phyloP scores from a whole-genome alignment of 257 asterid genomes.

The Ophiorrhiza pumila region DNA sequence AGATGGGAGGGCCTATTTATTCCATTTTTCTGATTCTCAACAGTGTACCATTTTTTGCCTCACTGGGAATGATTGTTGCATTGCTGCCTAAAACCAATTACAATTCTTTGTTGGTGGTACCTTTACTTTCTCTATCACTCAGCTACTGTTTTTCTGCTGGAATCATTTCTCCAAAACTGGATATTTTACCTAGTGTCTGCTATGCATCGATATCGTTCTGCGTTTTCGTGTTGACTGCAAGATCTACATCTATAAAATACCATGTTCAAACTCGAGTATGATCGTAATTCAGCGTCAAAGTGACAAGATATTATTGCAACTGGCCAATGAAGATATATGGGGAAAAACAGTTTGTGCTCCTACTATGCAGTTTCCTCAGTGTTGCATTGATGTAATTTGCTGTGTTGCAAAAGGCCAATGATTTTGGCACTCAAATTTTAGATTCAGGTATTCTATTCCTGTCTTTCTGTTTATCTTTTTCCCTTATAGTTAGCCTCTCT shows the following conservation, averaged over 20 bases:
- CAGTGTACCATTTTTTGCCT: neutral
- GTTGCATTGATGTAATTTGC: too few relatives aligned
- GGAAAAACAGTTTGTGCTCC: too few relatives aligned
- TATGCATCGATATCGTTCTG: too few relatives aligned
- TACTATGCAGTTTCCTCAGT: too few relatives aligned
- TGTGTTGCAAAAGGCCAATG: too few relatives aligned
- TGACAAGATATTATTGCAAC: too few relatives aligned
- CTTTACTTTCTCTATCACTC: neutral
- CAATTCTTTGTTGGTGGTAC: neutral
- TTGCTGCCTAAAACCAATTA: conserved; percentile 1
- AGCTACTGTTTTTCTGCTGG: neutral
- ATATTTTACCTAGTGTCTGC: too few relatives aligned
- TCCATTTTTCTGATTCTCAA: neutral
- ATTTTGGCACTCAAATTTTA: too few relatives aligned
- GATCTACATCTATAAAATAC: neutral
- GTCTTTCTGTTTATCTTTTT: too few relatives aligned
- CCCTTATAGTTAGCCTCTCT: too few relatives aligned
- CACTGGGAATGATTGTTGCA: neutral
- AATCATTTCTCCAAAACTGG: neutral
- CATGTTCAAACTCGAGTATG: neutral
- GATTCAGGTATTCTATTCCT: neutral
- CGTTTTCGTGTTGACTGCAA: neutral
- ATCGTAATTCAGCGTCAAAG: too few relatives aligned
- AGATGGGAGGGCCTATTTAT: neutral
- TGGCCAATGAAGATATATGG: too few relatives aligned